These are phyloP conservation scores for Geosmithia morbida DNA, from an alignment of 2,329 filamentous ascomycete species.

Conservation along the genomic window DNA sequence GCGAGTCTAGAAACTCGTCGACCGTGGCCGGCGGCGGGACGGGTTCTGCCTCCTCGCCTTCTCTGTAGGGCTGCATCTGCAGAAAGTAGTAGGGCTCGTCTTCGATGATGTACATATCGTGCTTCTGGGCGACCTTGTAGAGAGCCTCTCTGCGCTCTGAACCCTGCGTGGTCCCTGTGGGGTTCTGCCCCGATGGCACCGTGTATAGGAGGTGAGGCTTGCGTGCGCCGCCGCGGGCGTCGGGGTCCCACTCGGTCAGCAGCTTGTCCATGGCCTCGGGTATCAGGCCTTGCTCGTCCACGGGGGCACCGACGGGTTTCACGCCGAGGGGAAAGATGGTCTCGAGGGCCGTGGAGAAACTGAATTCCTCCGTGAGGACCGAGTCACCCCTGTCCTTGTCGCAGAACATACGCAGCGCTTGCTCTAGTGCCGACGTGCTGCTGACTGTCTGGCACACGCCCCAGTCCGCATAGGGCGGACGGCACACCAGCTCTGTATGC, in stretches of 20 bases:
- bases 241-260: conserved; percentile 33
- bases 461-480: conserved; percentile 87
- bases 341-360: conserved; percentile 61
- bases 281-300: conserved; percentile 39
- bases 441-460: conserved; percentile 69
- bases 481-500: conserved; percentile 83
- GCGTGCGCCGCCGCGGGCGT: conserved; percentile 24
- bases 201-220: conserved; percentile 45
- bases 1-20: conserved; percentile 54
- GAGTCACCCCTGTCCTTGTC: conserved; percentile 55
- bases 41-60: conserved; percentile 21
- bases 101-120: conserved; percentile 78
- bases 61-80: conserved; percentile 67
- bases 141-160: conserved; percentile 52
- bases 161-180: conserved; percentile 73
- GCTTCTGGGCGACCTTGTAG: conserved; percentile 67
- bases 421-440: conserved; percentile 75
- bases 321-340: conserved; percentile 39
- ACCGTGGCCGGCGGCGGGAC: conserved; percentile 43
- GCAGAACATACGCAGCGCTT: conserved; percentile 70
- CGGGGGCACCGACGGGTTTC: conserved; percentile 30
- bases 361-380: conserved; percentile 80
- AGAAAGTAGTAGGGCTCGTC: conserved; percentile 94
- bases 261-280: conserved; percentile 37
- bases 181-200: conserved; percentile 72